Evolutionary conservation across 2,329 filamentous ascomycete genomes (phyloP), one percentile per base, ranked within the genome.

Genomic region (Penicillium olsonii): DNA sequence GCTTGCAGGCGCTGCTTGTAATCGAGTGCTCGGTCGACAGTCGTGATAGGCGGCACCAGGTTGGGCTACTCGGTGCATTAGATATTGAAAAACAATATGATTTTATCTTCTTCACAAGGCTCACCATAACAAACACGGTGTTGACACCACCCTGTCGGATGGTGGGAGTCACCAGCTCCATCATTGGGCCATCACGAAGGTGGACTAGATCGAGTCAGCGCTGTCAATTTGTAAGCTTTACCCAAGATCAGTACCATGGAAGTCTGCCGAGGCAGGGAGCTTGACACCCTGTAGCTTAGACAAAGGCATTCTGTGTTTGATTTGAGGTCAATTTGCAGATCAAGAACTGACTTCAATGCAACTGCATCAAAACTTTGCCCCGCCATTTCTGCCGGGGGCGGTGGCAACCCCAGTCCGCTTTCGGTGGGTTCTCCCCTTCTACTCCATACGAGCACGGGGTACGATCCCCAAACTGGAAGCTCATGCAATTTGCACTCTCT

Each of bases 211-310:
- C 26, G 47, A 33, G 54, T 55, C 42, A 55, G 54, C 51, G 24
- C 42, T 50, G 44, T 24, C 35, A 42, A 43, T 47, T 44, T 39
- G 24, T 31, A 19, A 39, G 8, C n/a, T 41, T 18, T 22, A n/a
- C 49, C 14, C 12, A 12, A 37, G 38, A 40, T 49, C 37, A 42
- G 38, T 67, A 73, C 67, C 68, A 61, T 86, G 84, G 71, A 87
- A 83, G 69, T 88, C 85, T 44, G 84, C 84, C 53, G 83, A 76
- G 18, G 84, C 78, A 42, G 84, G 83, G 61, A 88, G 76, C 73
- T 83, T 70, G 37, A 62, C 55, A 43, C 68, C 67, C 46, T 69
- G 63, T 22, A 70, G 39, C 49, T 68, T 64, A 17, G 66, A 66
- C 43, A 70, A 56, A 42, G 67, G 59, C 68, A 70, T 70, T 49